Conservation (phyloP, 495 filamentous ascomycete species). For the Beverwykella pulmonaria region DNA sequence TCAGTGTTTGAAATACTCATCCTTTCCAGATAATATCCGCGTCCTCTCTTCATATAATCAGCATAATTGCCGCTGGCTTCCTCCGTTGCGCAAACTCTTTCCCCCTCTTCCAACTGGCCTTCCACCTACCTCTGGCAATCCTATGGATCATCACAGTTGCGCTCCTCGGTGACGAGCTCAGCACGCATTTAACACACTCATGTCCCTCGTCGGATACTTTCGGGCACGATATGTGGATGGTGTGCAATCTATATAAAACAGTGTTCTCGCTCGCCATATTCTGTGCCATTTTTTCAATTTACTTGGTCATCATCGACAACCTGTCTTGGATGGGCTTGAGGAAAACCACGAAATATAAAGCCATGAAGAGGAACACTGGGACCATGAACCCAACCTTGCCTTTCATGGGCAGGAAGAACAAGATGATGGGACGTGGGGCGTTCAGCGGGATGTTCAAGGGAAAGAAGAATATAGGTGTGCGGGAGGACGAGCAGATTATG, state of each 20-base stretch:
- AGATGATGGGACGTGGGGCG: background rate
- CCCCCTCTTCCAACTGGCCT: background rate
- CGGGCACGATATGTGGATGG: conserved; percentile 12
- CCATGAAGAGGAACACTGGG: background rate
- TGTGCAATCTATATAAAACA: conserved; percentile 12
- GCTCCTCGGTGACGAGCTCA: conserved; percentile 9
- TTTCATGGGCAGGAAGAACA: background rate
- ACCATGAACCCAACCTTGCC: background rate
- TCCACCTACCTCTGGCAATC: conserved; percentile 1
- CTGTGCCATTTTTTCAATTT: background rate
- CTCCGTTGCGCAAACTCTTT: background rate
- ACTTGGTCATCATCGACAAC: background rate
- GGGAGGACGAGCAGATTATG: conserved; percentile 3
- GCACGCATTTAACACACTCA: background rate
- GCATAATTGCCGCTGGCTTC: background rate
- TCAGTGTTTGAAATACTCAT: background rate
- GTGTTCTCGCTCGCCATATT: conserved; percentile 5
- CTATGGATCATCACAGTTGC: background rate
- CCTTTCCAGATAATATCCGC: background rate
- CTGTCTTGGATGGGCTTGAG: conserved; percentile 1
- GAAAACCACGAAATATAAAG: conserved; percentile 6
- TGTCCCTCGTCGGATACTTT: conserved; percentile 4
- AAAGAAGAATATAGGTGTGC: background rate
- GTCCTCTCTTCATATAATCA: background rate
- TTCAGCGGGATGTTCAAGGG: background rate